phyloP scores from a whole-genome alignment of 2,329 filamentous ascomycete species.

The Fulvia fulva region DNA sequence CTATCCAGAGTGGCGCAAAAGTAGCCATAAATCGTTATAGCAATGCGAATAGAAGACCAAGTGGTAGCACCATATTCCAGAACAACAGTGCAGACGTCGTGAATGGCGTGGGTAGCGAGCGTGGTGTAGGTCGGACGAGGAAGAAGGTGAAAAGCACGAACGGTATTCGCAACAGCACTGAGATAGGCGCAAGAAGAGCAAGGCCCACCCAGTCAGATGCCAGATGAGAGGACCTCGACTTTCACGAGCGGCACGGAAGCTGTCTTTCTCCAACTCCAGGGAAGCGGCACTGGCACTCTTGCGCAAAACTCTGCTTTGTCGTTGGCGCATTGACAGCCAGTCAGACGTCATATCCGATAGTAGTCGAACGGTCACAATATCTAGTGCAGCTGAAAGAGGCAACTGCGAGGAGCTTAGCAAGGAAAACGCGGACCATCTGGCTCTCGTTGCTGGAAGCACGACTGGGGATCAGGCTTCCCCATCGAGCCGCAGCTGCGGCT shows the following conservation, averaged over 20 bases:
- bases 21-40: constrained; percentile 1
- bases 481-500: neutral
- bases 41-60: neutral
- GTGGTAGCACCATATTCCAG: neutral
- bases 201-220: constrained; percentile 2
- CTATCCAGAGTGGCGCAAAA: neutral
- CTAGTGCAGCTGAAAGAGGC: neutral
- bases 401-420: neutral
- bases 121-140: neutral
- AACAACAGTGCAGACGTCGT: neutral
- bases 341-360: constrained; percentile 2
- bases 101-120: neutral
- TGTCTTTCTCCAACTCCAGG: neutral
- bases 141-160: neutral
- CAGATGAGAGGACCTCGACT: constrained; percentile 7
- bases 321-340: neutral
- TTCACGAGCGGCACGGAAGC: neutral
- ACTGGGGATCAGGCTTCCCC: neutral
- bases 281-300: neutral
- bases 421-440: neutral
- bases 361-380: neutral
- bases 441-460: neutral
- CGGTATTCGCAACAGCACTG: neutral
- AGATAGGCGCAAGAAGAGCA: neutral
- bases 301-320: constrained; percentile 4